Base-by-base conservation (phyloP, 805 yeast genomes). In the Cyberlindnera xishuangbannaensis region DNA sequence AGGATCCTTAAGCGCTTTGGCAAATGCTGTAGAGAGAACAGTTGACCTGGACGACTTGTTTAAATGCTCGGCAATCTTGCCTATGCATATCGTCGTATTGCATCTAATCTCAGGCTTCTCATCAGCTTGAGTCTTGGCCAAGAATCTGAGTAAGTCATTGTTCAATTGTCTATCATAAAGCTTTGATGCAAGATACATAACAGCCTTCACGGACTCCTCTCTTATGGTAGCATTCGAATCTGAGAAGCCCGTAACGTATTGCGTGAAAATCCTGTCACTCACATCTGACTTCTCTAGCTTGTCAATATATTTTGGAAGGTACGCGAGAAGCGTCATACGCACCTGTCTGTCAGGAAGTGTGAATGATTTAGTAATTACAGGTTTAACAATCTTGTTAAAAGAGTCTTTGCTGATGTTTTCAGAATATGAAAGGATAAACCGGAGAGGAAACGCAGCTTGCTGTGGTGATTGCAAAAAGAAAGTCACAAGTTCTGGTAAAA, bases 21-120 rank as follows among this genome's bases (percentile, higher is more conserved):
- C 73, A 47, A 83, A 81, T 0, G 97, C 97, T 1, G 96, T 86
- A 3, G 86, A 77, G 30, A 92, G 61, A 3, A 92, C 95, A 15
- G 76, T 78, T 8, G 84, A 67, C 37, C 88, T 68, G 18, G 82
- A 64, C 12, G 54, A 57, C 15, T 63, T 49, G 47, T 76, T 76
- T 45, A 86, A 69, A 38, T 65, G 59, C 20, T 66, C 55, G 0
- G 92, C 78, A 28, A 86, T 74, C 34, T 74, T 73, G 25, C 82
- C 76, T 21, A 86, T 67, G 27, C 83, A 67, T 15, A 81, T 65
- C 12, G 85, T 72, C 0, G 95, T 83, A 48, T 81, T 82, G 4
- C 85, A 82, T 45, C 95, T 61, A 19, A 86, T 79, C 9, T 82
- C 81, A 2, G 90, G 79, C 31, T 73, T 75, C 5, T 75, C 76